Evolutionary conservation across 306 rosid genomes (phyloP), one percentile per base, ranked within the genome.

Genomic region (Mimosa pudica): DNA sequence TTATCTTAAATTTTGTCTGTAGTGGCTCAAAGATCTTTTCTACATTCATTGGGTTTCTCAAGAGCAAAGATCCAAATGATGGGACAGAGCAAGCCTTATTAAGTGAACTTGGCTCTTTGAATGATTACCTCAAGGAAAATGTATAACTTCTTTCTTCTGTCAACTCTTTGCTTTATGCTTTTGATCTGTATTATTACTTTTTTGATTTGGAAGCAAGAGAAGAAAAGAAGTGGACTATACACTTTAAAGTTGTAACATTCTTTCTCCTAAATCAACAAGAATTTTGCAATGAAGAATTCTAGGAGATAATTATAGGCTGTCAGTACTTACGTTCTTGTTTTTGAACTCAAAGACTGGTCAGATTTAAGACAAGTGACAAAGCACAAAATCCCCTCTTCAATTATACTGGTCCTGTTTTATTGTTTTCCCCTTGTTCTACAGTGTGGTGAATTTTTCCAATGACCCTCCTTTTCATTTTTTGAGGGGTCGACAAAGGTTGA

Each of bases 21-120:
- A 91, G 99, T 69, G 98, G 98, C 3, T 95, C 93, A 41, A 95
- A 93, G 87, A 91, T 93, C 74, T 93, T 95, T 85, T 93, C 98
- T 36, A 86, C 98, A 68, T 91, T 93, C 84, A 95, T 95, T 77
- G 94, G 92, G 79, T 91, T 95, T 80, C 97, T 95, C 76, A 92
- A 93, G 88, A 95, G 99, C 92, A 95, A 93, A 87, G 94, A 90
- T 83, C 93, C 89, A 35, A 88, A 84, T 73, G 99, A 92, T 13
- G 98, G 93, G 83, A 93, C 97, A 41, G 94, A 91, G 84, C 90
- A 91, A 88, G 99, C 93, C 48, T 86, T 92, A 47, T 81, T 89
- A 3, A 82, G 70, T 20, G 98, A 95, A 86, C 94, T 95, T 13
- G 90, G 82, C 84, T 80, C 92, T 81, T 91, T 95, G 84, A 87